These are phyloP conservation scores for Thelonectria discophora DNA, from an alignment of 2,329 filamentous ascomycete genomes.

Conservation along the genomic window DNA sequence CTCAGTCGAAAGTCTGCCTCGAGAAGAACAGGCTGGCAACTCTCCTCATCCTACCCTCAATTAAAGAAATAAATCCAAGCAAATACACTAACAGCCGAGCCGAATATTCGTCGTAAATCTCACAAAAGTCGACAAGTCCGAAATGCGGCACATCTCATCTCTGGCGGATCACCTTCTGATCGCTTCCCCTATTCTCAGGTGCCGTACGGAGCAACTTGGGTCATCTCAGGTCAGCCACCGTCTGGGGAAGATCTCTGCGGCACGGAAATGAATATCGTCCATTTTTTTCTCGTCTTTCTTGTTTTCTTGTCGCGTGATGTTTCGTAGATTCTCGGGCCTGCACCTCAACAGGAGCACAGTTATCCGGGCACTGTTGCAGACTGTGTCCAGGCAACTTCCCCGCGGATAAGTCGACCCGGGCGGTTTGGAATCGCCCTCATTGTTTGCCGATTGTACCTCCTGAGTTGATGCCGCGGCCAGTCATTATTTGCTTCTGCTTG, in stretches of 20 bases:
- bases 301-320: conserved; percentile 3
- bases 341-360: conserved; percentile 6
- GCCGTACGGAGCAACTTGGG: too few relatives aligned
- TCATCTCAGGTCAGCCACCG: not conserved
- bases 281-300: not conserved
- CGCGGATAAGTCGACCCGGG: not conserved
- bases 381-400: conserved; percentile 9
- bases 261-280: not conserved
- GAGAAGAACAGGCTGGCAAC: too few relatives aligned
- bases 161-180: not conserved
- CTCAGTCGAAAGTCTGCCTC: too few relatives aligned
- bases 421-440: not conserved
- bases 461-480: conserved; percentile 14
- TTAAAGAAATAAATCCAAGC: not conserved
- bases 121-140: not conserved
- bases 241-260: not conserved
- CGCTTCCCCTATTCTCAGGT: not conserved
- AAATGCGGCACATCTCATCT: not conserved
- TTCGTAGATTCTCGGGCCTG: not conserved
- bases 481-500: not conserved
- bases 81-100: not conserved
- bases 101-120: not conserved
- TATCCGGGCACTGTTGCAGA: conserved; percentile 25
- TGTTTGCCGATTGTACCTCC: not conserved
- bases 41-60: too few relatives aligned